A percentile compares a stretch with the other conserved stretches of the same genome.
Evolutionary conservation across 2,329 filamentous ascomycete species (phyloP).

Genomic region (Xylaria polymorpha): DNA sequence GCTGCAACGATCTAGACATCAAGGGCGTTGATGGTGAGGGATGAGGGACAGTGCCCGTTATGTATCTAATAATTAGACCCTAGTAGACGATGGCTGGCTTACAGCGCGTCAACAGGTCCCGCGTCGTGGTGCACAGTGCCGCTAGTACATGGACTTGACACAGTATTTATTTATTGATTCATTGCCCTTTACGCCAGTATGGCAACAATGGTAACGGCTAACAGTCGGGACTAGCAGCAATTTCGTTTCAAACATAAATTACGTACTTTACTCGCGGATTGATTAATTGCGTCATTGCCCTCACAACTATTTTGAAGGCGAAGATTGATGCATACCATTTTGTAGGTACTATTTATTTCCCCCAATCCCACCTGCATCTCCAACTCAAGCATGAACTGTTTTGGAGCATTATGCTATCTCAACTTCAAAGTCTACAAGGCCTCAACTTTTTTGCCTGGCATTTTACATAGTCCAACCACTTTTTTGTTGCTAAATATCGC

Average conservation of each 20-base stretch:
- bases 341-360: background rate
- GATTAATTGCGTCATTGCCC: conserved; percentile 5
- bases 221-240: conserved; percentile 6
- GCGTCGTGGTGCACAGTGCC: conserved; percentile 37
- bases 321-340: background rate
- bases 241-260: conserved; percentile 14
- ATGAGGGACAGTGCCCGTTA: conserved; percentile 27
- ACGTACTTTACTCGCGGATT: background rate
- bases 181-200: conserved; percentile 26
- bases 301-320: background rate
- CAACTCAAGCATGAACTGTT: background rate
- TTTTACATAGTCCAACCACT: no score
- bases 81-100: conserved; percentile 32
- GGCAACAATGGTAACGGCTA: background rate
- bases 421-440: background rate
- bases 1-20: conserved; percentile 7
- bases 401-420: background rate
- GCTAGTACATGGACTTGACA: background rate
- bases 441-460: background rate
- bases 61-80: conserved; percentile 25
- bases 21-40: conserved; percentile 17
- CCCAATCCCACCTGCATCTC: background rate
- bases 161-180: conserved; percentile 39
- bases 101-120: conserved; percentile 37
- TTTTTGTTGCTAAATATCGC: no score